Evolutionary conservation across 2,329 filamentous ascomycete genomes (phyloP).

Genomic region (Nemania sp.): DNA sequence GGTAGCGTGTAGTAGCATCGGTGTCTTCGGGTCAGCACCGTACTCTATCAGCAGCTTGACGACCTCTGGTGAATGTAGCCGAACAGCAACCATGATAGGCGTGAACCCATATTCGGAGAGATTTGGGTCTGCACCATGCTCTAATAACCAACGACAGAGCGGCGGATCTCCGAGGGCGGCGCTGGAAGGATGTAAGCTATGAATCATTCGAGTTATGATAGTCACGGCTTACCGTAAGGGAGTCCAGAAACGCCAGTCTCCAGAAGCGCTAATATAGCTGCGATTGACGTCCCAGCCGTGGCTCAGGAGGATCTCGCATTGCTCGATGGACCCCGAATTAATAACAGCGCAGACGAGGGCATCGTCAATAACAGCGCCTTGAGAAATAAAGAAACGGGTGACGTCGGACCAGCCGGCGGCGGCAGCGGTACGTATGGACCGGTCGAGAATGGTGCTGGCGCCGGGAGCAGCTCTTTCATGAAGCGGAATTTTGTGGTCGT

Average conservation of each 20-base stretch:
- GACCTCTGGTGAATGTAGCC: conserved; percentile 29
- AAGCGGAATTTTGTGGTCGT: conserved; percentile 26
- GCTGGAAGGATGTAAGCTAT: conserved; percentile 20
- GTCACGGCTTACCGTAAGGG: conserved; percentile 25
- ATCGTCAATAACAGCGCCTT: conserved; percentile 31
- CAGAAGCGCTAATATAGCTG: conserved; percentile 30
- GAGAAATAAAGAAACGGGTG: conserved; percentile 28
- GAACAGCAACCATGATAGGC: conserved; percentile 32
- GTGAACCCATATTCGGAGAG: conserved; percentile 30
- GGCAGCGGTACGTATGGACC: conserved; percentile 29
- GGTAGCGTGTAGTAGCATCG: conserved; percentile 29
- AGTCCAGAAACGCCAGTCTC: conserved; percentile 31
- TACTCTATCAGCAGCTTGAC: conserved; percentile 28
- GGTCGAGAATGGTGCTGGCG: conserved; percentile 29
- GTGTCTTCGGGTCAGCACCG: conserved; percentile 30
- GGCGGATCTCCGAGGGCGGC: conserved; percentile 27
- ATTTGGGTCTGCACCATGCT: conserved; percentile 31
- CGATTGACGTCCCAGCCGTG: conserved; percentile 32
- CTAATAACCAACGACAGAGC: conserved; percentile 30
- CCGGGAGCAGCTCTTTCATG: conserved; percentile 29
- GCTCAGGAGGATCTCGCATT: conserved; percentile 26
- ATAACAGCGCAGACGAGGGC: conserved; percentile 30
- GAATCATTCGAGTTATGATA: background rate
- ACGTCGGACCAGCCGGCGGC: conserved; percentile 27
- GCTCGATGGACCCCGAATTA: conserved; percentile 29